Conservation (phyloP, 2,329 filamentous ascomycete species). For the Lizonia empirigonia region DNA sequence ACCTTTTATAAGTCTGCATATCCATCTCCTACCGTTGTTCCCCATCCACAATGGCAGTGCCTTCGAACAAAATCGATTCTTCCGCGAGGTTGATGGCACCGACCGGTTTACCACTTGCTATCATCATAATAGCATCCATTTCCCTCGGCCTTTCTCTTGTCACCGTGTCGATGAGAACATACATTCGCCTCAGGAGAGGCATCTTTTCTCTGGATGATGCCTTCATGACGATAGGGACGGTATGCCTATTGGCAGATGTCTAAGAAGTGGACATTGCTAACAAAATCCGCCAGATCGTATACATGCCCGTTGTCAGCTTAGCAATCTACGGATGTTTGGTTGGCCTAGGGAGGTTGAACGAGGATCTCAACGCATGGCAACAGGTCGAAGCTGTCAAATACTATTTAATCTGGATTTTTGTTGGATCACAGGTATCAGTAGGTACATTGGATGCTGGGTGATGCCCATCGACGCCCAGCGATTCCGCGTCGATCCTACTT, state of each 20-base stretch:
- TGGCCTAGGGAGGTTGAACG: constrained; percentile 20
- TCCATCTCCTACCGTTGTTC: background rate
- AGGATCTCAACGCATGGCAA: constrained; percentile 23
- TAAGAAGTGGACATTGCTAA: background rate
- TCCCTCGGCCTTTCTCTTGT: constrained; percentile 18
- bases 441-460: no score
- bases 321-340: constrained; percentile 17
- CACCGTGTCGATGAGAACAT: constrained; percentile 21
- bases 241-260: background rate
- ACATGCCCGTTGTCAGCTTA: constrained; percentile 15
- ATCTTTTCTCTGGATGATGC: constrained; percentile 20
- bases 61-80: constrained; percentile 7
- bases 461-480: no score
- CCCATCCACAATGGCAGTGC: background rate
- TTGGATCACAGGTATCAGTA: no score
- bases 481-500: no score
- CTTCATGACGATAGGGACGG: constrained; percentile 21
- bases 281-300: constrained; percentile 7
- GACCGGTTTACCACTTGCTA: constrained; percentile 21
- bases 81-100: constrained; percentile 11
- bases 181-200: constrained; percentile 18
- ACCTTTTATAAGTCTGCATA: background rate
- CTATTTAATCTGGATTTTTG: constrained; percentile 34
- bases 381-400: constrained; percentile 21
- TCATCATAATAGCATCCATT: constrained; percentile 16